Evolutionary conservation across 2,329 filamentous ascomycete genomes (phyloP).

Genomic region (Knoxdaviesia capensis): DNA sequence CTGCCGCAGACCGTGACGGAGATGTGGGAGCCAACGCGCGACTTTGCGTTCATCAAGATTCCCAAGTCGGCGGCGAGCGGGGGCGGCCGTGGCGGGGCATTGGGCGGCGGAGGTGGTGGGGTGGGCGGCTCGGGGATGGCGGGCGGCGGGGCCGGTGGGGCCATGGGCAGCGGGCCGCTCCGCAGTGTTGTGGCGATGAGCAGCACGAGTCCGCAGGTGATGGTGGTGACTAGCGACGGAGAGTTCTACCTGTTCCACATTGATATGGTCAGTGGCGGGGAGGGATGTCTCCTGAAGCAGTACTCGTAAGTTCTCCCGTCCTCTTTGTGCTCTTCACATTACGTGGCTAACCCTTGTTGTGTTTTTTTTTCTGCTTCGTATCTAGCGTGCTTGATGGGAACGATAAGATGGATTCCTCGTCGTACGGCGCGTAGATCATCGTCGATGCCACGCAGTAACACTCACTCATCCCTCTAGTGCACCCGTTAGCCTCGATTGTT

Average conservation of each 20-base stretch:
- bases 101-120: neutral
- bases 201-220: conserved; percentile 82
- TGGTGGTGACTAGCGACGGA: conserved; percentile 94
- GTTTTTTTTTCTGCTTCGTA: too few species aligned
- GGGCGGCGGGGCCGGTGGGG: conserved; percentile 3
- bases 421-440: conserved; percentile 15
- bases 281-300: conserved; percentile 77
- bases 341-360: conserved; percentile 1
- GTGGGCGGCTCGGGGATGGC: conserved; percentile 11
- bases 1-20: conserved; percentile 85
- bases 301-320: conserved; percentile 21
- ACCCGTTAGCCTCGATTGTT: too few species aligned
- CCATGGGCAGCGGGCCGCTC: conserved; percentile 28
- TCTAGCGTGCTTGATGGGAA: conserved; percentile 31
- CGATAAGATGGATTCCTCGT: conserved; percentile 30
- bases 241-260: conserved; percentile 91
- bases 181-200: conserved; percentile 95
- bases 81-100: too few species aligned
- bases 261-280: conserved; percentile 83
- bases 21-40: conserved; percentile 88
- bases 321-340: neutral
- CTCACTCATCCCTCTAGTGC: too few species aligned
- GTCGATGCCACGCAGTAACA: too few species aligned
- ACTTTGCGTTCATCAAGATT: conserved; percentile 93
- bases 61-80: conserved; percentile 31